Evolutionary conservation across 2,329 filamentous ascomycete species (phyloP), one percentile per base, ranked within the genome.

Genomic region (Ploettnerulaceae sp.): DNA sequence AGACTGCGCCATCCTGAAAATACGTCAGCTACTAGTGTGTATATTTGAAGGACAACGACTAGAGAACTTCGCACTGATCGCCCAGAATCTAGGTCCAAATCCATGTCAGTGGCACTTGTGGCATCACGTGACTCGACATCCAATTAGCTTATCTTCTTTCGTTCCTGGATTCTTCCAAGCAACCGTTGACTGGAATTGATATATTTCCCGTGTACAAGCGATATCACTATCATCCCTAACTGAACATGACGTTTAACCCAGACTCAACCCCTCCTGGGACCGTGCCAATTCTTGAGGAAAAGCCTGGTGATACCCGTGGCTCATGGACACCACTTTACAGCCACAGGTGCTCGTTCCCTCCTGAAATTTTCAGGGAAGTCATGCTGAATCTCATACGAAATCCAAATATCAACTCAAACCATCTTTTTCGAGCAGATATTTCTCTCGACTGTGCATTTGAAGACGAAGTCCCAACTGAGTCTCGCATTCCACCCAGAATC

Each of bases 391-490:
- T 90, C 47, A 77, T 91, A 54, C 76, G 76, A 56, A 90, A 91
- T 58, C 87, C 87, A 0, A 91, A 93, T 55, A 72, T 89, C 65
- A 89, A 88, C 54, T 86, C 85, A 0, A 81, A 76, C 12, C 86
- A 84, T 74, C 72, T 93, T 1, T 87, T 89, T 59, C 79, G 87
- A 22, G 87, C 86, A 36, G 86, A 93, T 59, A 81, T 91, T 20
- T 72, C 86, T 20, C 74, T 78, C 48, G 76, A 82, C 54, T 69
- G 66, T 28, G 50, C 51, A 39, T 63, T 55, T 55, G 57, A 65
- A 28, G 63, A 66, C 18, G 58, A 60, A 2, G 49, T 60, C 4
- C 59, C 62, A 15, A 56, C 54, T 18, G 56, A 63, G 21, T 53
- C 62, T 14, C 54, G 62, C n/a, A 60, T 62, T 5, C 31, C 53